Percentiles rank a stretch among this genome's conserved stretches.
Evolutionary conservation across 2,329 filamentous ascomycete genomes (phyloP).

Genomic region (Cladosporium colombiae): DNA sequence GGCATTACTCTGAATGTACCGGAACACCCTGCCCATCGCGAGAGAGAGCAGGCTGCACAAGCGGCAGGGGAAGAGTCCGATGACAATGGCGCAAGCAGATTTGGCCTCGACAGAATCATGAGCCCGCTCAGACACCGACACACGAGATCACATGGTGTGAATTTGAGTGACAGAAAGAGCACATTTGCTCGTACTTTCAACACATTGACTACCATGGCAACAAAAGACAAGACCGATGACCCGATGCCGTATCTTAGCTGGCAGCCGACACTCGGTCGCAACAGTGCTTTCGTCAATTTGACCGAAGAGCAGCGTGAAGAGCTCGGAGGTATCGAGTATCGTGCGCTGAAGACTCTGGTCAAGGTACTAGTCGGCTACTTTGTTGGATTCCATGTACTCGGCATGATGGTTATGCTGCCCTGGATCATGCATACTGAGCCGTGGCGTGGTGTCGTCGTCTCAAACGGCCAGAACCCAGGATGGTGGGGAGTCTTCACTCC

Average conservation of each 20-base stretch:
- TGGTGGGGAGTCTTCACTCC: slow-evolving; percentile 95
- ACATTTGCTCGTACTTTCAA: slow-evolving; percentile 54
- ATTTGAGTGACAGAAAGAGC: slow-evolving; percentile 22
- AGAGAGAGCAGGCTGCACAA: slow-evolving; percentile 25
- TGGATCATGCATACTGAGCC: slow-evolving; percentile 70
- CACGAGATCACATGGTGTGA: slow-evolving; percentile 19
- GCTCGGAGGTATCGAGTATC: slow-evolving; percentile 93
- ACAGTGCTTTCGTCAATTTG: slow-evolving; percentile 87
- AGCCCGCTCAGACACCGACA: slow-evolving; percentile 23
- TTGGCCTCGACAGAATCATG: slow-evolving; percentile 18
- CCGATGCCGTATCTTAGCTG: slow-evolving; percentile 89
- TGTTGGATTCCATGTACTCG: slow-evolving; percentile 77
- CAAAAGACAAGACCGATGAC: slow-evolving; percentile 52
- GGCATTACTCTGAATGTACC: slow-evolving; percentile 71
- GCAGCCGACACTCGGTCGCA: slow-evolving; percentile 87
- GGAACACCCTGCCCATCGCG: slow-evolving; percentile 43
- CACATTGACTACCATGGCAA: slow-evolving; percentile 54
- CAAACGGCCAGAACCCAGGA: slow-evolving; percentile 61
- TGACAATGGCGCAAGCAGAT: slow-evolving; percentile 14
- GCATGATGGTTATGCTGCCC: slow-evolving; percentile 70
- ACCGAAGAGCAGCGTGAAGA: slow-evolving; percentile 92
- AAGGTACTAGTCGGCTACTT: slow-evolving; percentile 77
- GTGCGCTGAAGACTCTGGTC: slow-evolving; percentile 82
- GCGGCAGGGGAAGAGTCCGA: slow-evolving; percentile 23
- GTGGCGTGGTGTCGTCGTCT: slow-evolving; percentile 67